phyloP scores from a whole-genome alignment of 2,329 filamentous ascomycete species.

The Westerdykella ornata region DNA sequence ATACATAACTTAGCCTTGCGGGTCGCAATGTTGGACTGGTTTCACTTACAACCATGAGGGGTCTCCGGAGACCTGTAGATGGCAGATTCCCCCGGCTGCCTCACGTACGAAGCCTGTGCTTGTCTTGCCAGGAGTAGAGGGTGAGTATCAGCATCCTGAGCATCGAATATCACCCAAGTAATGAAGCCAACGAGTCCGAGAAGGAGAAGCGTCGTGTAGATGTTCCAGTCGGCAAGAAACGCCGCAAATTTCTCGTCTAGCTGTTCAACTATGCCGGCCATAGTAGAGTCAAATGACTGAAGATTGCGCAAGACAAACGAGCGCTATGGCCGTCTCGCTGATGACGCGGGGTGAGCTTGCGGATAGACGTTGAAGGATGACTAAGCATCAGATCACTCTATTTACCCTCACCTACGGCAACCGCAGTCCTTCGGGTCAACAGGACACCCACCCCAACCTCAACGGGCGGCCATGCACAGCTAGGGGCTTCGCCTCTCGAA shows the following conservation, averaged over 20 bases:
- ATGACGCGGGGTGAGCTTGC: background rate
- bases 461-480: background rate
- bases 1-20: slow-evolving; percentile 13
- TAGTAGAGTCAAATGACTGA: slow-evolving; percentile 14
- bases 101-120: slow-evolving; percentile 67
- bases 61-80: slow-evolving; percentile 77
- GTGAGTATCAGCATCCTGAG: slow-evolving; percentile 81
- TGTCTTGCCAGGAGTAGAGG: slow-evolving; percentile 86
- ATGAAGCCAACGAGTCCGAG: slow-evolving; percentile 57
- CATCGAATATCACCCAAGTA: slow-evolving; percentile 62
- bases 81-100: slow-evolving; percentile 78
- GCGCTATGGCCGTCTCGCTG: background rate
- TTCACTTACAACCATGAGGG: slow-evolving; percentile 62
- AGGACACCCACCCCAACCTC: slow-evolving; percentile 2
- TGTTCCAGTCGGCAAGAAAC: slow-evolving; percentile 73
- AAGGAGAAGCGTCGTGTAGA: slow-evolving; percentile 66
- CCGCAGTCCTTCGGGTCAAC: slow-evolving; percentile 2
- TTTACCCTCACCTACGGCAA: background rate
- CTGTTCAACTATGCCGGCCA: slow-evolving; percentile 51
- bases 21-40: background rate
- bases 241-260: slow-evolving; percentile 65
- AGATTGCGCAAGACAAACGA: background rate
- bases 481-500: slow-evolving; percentile 1
- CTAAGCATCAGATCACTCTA: background rate
- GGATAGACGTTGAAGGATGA: background rate